Conservation (phyloP, 1,139 yeast genomes). For the Kluyveromyces sp. region DNA sequence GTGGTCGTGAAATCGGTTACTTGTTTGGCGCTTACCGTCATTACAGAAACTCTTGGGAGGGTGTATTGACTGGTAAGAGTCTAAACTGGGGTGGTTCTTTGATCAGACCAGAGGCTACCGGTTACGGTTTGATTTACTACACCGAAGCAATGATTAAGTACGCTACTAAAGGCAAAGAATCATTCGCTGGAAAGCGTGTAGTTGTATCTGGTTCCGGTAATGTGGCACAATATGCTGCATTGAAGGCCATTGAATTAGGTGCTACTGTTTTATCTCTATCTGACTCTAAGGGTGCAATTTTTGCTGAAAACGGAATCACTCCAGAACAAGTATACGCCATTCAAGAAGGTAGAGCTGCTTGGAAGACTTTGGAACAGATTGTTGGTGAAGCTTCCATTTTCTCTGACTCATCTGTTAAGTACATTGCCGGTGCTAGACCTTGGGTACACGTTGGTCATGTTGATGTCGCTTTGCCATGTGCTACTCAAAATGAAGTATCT, state of each 20-base stretch:
- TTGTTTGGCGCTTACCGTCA: slow-evolving; percentile 95
- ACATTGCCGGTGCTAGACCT: slow-evolving; percentile 91
- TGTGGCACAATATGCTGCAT: slow-evolving; percentile 98
- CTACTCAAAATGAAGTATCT: slow-evolving; percentile 96
- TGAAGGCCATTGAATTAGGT: slow-evolving; percentile 94
- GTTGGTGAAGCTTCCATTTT: slow-evolving; percentile 53
- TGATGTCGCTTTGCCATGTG: slow-evolving; percentile 95
- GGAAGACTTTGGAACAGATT: slow-evolving; percentile 69
- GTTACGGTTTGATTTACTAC: slow-evolving; percentile 94
- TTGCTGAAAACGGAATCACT: slow-evolving; percentile 73
- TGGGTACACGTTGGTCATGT: slow-evolving; percentile 89
- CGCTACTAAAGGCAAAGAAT: slow-evolving; percentile 82
- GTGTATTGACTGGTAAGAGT: slow-evolving; percentile 97
- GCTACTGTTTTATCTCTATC: slow-evolving; percentile 90
- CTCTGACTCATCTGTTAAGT: slow-evolving; percentile 51
- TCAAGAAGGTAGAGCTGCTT: slow-evolving; percentile 73
- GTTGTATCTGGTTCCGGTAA: slow-evolving; percentile 98
- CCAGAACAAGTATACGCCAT: slow-evolving; percentile 70
- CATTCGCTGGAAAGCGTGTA: slow-evolving; percentile 87
- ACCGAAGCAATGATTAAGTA: slow-evolving; percentile 96
- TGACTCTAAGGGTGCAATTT: slow-evolving; percentile 86
- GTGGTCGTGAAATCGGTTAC: slow-evolving; percentile 90
- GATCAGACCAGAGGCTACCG: slow-evolving; percentile 99
- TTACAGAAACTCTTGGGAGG: slow-evolving; percentile 89
- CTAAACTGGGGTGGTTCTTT: slow-evolving; percentile 98